Evolutionary conservation across 345 rosid species (phyloP), one percentile per base, ranked within the genome.

Genomic region (Orychophragmus violaceus): DNA sequence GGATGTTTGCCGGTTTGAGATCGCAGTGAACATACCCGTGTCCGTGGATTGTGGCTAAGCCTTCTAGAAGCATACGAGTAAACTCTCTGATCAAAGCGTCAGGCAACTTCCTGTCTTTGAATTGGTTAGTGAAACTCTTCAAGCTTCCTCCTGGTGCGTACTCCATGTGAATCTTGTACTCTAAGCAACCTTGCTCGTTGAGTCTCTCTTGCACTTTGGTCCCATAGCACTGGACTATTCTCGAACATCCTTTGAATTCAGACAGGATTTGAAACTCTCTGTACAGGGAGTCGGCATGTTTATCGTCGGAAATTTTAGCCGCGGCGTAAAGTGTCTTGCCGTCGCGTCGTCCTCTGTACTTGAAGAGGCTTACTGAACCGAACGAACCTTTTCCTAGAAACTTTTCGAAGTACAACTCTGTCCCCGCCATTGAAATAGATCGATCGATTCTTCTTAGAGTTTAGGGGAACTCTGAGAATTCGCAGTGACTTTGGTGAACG

Each of bases 61-160:
- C 87, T n/a, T 70, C 62, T 3, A 83, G 82, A 50, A 83, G 22
- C 49, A 32, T 69, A 23, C 71, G 62, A 0, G 83, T 72, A 50
- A 68, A 74, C 2, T 61, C 69, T 67, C 18, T 69, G 11, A 79
- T 80, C 29, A 74, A 64, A 8, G 5, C 3, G 24, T 77, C 82
- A 22, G 79, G 69, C 22, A 83, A 24, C 5, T 76, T 72, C 6
- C 3, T 37, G n/a, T 75, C 79, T 19, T 13, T 12, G 16, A 68
- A 72, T 3, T 36, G 50, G 12, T 45, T 22, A 28, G 66, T 71
- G 5, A 76, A 28, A 58, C 16, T 42, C 10, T 23, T 59, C 9
- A 83, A 75, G 64, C 77, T 72, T 60, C 83, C 83, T 25, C 76
- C 83, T 5, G 77, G 30, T 4, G 82, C 83, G 24, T 81, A 81